phyloP scores from a whole-genome alignment of 2,329 filamentous ascomycete species.

The Pestalotiopsis sp. region DNA sequence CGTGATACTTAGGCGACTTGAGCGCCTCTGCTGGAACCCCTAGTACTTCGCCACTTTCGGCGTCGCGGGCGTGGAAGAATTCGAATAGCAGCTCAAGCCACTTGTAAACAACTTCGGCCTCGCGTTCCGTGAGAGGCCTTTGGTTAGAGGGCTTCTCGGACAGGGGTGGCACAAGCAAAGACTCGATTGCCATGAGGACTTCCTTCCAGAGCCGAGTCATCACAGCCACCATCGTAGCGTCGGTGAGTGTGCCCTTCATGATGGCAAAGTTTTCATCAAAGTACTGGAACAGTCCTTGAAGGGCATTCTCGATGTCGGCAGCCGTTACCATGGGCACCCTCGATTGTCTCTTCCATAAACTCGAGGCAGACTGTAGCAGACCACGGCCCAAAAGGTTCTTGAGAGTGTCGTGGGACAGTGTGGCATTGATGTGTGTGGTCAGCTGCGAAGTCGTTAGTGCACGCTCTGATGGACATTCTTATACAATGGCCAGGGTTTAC shows the following conservation, averaged over 20 bases:
- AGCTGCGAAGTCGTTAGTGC: slow-evolving; percentile 55
- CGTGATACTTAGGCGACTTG: slow-evolving; percentile 97
- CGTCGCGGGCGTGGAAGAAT: slow-evolving; percentile 91
- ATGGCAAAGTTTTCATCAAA: slow-evolving; percentile 99
- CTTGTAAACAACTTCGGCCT: slow-evolving; percentile 92
- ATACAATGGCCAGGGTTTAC: not conserved
- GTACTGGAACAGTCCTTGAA: slow-evolving; percentile 87
- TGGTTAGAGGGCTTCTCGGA: slow-evolving; percentile 93
- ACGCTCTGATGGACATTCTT: slow-evolving; percentile 16
- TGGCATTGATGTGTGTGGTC: slow-evolving; percentile 88
- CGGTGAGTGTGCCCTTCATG: slow-evolving; percentile 95
- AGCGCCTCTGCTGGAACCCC: slow-evolving; percentile 90
- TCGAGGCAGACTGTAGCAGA: slow-evolving; percentile 43
- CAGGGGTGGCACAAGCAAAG: slow-evolving; percentile 85
- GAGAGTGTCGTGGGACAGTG: slow-evolving; percentile 81
- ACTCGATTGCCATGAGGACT: slow-evolving; percentile 88
- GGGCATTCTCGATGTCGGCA: slow-evolving; percentile 76
- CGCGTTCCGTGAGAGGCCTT: slow-evolving; percentile 79
- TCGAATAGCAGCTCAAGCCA: slow-evolving; percentile 90
- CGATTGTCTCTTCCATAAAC: slow-evolving; percentile 53
- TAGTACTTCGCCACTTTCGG: slow-evolving; percentile 77
- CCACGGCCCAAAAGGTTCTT: slow-evolving; percentile 71
- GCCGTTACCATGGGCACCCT: slow-evolving; percentile 63
- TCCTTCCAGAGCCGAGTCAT: slow-evolving; percentile 99
- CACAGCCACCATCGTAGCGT: slow-evolving; percentile 95